A percentile compares a stretch with the other conserved stretches of the same genome.
These are phyloP conservation scores for Zopfia rhizophila DNA, from an alignment of 2,329 filamentous ascomycete genomes.

Conservation along the genomic window DNA sequence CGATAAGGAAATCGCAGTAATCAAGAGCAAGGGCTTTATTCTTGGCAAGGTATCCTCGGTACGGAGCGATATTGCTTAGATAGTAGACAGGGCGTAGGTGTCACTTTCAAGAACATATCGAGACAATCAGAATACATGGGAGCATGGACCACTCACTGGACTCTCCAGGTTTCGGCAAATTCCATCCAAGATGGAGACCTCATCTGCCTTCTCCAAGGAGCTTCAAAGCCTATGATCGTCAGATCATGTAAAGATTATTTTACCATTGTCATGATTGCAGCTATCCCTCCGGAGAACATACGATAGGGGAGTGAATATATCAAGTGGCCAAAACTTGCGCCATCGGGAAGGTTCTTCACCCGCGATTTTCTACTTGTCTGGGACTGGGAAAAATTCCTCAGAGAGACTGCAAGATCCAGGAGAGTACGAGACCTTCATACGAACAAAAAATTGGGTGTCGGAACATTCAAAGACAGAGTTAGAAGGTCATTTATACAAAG, in stretches of 20 bases:
- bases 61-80: background rate
- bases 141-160: constrained; percentile 6
- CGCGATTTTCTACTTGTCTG: constrained; percentile 4
- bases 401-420: background rate
- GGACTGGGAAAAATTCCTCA: background rate
- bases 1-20: constrained; percentile 17
- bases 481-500: constrained; percentile 12
- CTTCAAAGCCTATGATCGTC: constrained; percentile 22
- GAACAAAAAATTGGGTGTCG: background rate
- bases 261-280: background rate
- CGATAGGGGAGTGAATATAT: background rate
- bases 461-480: background rate
- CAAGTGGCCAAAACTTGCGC: background rate
- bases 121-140: background rate
- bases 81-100: constrained; percentile 10
- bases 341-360: background rate
- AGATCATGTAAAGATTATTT: constrained; percentile 7
- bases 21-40: constrained; percentile 22
- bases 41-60: constrained; percentile 21
- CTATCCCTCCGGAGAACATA: background rate
- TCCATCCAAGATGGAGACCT: constrained; percentile 14
- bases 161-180: constrained; percentile 19
- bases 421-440: background rate
- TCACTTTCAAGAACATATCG: constrained; percentile 6
- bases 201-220: constrained; percentile 15